Conservation (phyloP, 768 basidiomycete genomes). For the Phaeotremella fagi region DNA sequence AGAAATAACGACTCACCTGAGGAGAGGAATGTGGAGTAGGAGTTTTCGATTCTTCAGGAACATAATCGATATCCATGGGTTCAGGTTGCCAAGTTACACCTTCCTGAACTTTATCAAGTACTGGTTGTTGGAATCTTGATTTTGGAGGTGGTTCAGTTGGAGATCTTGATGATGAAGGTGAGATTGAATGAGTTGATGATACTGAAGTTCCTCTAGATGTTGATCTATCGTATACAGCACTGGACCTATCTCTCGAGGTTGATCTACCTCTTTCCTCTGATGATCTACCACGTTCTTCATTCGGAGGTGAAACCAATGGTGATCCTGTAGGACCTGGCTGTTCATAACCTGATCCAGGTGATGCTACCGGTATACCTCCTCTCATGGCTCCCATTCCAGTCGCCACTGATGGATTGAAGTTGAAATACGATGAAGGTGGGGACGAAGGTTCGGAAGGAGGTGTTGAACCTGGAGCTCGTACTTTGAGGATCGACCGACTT, state of each 20-base stretch:
- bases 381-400: constrained; percentile 47
- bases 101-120: constrained; percentile 22
- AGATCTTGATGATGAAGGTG: constrained; percentile 14
- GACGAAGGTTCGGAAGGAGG: constrained; percentile 26
- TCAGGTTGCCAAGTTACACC: constrained; percentile 16
- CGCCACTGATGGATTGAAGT: constrained; percentile 47
- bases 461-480: constrained; percentile 27
- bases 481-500: constrained; percentile 47
- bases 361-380: neutral
- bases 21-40: constrained; percentile 48
- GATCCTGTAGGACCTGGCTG: constrained; percentile 18
- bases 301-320: constrained; percentile 15
- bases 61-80: constrained; percentile 18
- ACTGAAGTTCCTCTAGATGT: constrained; percentile 29
- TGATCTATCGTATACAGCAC: constrained; percentile 18
- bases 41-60: constrained; percentile 28
- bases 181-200: constrained; percentile 10
- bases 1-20: constrained; percentile 31
- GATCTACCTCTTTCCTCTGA: constrained; percentile 14
- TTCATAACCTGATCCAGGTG: constrained; percentile 11
- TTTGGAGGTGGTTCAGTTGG: constrained; percentile 5
- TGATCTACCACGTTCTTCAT: too few species aligned
- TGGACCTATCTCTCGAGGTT: neutral
- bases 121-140: constrained; percentile 3
- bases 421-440: constrained; percentile 42